These are phyloP conservation scores for Quercus berberidifolia DNA, from an alignment of 306 rosid species.

Conservation along the genomic window DNA sequence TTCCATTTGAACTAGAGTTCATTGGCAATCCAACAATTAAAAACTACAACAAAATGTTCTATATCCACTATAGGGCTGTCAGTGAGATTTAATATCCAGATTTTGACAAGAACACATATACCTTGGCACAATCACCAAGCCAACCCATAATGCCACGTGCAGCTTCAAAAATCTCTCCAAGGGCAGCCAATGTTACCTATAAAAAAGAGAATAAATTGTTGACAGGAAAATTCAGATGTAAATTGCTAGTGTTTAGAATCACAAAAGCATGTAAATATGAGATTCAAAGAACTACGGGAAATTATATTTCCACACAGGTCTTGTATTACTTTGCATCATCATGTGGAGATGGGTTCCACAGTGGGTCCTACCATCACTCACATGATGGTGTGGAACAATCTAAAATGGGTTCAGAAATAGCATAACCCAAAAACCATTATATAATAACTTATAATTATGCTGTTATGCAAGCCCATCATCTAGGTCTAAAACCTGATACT, in stretches of 20 bases:
- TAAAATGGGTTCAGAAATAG: too few relatives aligned
- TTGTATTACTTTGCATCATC: neutral
- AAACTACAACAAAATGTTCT: neutral
- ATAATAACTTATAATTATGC: too few relatives aligned
- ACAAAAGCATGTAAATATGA: neutral
- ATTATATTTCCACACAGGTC: neutral
- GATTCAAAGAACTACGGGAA: neutral
- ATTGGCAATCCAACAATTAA: too few relatives aligned
- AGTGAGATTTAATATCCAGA: constrained; percentile 8
- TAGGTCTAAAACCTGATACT: neutral
- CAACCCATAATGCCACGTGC: constrained; percentile 82
- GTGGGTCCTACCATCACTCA: neutral
- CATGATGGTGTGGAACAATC: neutral
- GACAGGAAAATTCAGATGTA: neutral
- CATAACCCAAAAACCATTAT: too few relatives aligned
- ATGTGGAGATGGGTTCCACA: neutral
- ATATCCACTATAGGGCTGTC: neutral
- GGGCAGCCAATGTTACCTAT: constrained; percentile 88
- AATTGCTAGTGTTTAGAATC: neutral
- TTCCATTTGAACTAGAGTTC: too few relatives aligned
- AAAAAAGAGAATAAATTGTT: constrained; percentile 7
- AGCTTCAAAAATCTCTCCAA: constrained; percentile 87
- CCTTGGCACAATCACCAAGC: constrained; percentile 95
- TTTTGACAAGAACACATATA: constrained; percentile 17
- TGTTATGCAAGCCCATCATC: neutral